Evolutionary conservation across 1,139 yeast genomes (phyloP).

Genomic region (Hansenula lynferdii): DNA sequence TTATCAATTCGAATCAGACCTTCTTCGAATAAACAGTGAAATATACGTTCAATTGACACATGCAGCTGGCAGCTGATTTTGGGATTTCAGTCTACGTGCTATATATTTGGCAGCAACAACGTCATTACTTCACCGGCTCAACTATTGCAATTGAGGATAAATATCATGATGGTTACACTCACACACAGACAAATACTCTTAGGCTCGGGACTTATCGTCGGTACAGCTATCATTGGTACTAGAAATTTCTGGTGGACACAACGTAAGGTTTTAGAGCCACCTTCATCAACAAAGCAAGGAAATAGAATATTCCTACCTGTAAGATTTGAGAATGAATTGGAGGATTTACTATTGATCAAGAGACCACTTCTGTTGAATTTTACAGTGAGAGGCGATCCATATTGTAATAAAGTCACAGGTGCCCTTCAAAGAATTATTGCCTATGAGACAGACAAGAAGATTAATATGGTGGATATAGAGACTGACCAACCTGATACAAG

Average conservation of each 20-base stretch:
- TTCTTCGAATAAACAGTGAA: no score
- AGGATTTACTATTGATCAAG: constrained; percentile 45
- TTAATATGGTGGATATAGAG: constrained; percentile 67
- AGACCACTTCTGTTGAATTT: constrained; percentile 69
- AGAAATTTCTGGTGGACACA: constrained; percentile 24
- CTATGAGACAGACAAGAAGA: constrained; percentile 45
- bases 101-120: no score
- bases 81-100: no score
- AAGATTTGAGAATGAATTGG: constrained; percentile 48
- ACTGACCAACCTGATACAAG: constrained; percentile 60
- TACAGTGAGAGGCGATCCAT: constrained; percentile 61
- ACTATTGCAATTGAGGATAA: no score
- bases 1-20: no score
- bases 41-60: no score
- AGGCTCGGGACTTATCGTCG: constrained; percentile 20
- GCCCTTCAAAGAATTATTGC: constrained; percentile 52
- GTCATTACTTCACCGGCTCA: no score
- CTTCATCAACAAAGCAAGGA: constrained; percentile 22
- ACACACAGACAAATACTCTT: constrained; percentile 18
- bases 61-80: no score
- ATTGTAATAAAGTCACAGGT: constrained; percentile 59
- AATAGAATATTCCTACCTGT: constrained; percentile 39
- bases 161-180: constrained; percentile 6
- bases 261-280: constrained; percentile 26
- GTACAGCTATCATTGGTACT: constrained; percentile 16